Percentiles rank a stretch among this genome's conserved stretches.
Conservation (phyloP, 2,329 filamentous ascomycete species). For the Paradendryphiella salina region DNA sequence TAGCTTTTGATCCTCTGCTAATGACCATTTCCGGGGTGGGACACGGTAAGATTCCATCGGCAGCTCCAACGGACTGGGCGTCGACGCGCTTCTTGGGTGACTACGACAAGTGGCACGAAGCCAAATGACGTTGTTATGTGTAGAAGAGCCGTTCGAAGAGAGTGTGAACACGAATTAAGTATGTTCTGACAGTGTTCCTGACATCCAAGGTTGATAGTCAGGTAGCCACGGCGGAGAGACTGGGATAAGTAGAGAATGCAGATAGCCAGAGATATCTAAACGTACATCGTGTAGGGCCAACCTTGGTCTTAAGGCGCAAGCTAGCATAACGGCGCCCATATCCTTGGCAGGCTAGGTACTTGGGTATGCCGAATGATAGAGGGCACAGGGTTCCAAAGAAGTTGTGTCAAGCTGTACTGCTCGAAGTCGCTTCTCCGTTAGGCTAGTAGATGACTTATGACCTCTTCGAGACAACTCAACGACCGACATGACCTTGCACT, state of each 20-base stretch:
- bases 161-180: neutral
- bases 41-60: conserved; percentile 24
- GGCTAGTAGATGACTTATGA: conserved; percentile 22
- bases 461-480: conserved; percentile 12
- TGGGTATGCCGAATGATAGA: conserved; percentile 9
- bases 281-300: conserved; percentile 2
- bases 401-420: conserved; percentile 9
- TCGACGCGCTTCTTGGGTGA: neutral
- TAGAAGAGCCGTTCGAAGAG: neutral
- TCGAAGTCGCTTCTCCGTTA: conserved; percentile 16
- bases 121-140: too few species aligned
- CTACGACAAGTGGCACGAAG: neutral
- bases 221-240: neutral
- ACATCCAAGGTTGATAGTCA: neutral
- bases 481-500: conserved; percentile 27
- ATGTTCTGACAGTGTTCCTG: neutral
- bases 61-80: neutral
- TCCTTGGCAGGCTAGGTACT: conserved; percentile 12
- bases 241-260: neutral
- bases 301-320: conserved; percentile 12
- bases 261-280: conserved; percentile 2
- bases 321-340: conserved; percentile 5
- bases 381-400: conserved; percentile 7
- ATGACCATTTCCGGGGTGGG: conserved; percentile 37
- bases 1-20: conserved; percentile 32